A percentile compares a stretch with the other conserved stretches of the same genome.
Evolutionary conservation across 345 rosid species (phyloP).

Genomic region (Salix suchowensis): DNA sequence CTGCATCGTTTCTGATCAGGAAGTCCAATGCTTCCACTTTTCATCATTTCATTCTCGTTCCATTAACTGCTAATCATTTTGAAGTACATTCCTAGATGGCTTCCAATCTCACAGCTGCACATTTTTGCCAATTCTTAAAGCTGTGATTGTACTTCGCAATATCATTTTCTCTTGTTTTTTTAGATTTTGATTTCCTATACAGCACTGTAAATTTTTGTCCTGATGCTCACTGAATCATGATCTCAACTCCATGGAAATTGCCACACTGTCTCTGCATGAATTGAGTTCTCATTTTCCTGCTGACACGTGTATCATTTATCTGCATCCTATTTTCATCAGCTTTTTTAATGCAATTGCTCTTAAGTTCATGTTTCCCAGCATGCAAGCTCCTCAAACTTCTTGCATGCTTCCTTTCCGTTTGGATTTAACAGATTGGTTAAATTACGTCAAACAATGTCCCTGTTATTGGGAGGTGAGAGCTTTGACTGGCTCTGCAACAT

Average conservation of each 20-base stretch:
- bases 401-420: background rate
- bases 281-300: too few relatives aligned
- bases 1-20: background rate
- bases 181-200: background rate
- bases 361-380: background rate
- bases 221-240: background rate
- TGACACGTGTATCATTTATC: background rate
- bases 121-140: background rate
- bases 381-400: background rate
- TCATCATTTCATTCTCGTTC: background rate
- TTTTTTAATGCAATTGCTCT: background rate
- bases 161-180: background rate
- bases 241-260: background rate
- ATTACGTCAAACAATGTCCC: background rate
- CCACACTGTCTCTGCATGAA: background rate
- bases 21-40: background rate
- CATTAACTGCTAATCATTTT: background rate
- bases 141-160: background rate
- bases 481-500: conserved; percentile 94
- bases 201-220: background rate
- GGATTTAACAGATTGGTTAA: background rate
- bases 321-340: background rate
- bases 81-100: background rate
- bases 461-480: conserved; percentile 77
- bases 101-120: background rate